A percentile compares a stretch with the other conserved stretches of the same genome.
phyloP scores from a whole-genome alignment of 2,329 filamentous ascomycete species.

The Penicillium sp. region DNA sequence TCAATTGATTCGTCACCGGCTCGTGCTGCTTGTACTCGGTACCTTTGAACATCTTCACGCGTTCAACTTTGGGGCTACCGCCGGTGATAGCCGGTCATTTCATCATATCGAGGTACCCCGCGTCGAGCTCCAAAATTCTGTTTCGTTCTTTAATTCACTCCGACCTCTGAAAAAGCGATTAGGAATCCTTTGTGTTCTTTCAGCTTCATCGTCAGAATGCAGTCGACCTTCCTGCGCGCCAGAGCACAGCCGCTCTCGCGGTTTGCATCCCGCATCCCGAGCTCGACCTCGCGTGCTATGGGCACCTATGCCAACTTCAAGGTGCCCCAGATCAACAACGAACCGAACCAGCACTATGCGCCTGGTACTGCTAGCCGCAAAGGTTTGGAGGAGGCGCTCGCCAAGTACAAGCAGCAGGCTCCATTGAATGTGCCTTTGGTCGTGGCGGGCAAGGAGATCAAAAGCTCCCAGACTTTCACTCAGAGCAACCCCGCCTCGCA shows the following conservation, averaged over 20 bases:
- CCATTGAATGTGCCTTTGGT: constrained; percentile 79
- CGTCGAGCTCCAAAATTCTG: constrained; percentile 10
- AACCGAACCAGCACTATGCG: constrained; percentile 92
- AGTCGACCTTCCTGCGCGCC: constrained; percentile 29
- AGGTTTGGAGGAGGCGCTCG: constrained; percentile 71
- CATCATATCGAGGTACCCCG: constrained; percentile 25
- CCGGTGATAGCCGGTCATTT: constrained; percentile 23
- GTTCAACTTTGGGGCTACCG: constrained; percentile 1
- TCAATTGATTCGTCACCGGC: constrained; percentile 3
- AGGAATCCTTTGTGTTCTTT: not conserved
- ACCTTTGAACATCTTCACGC: not conserved
- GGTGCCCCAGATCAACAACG: constrained; percentile 81
- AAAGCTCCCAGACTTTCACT: constrained; percentile 40
- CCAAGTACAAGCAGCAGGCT: constrained; percentile 64
- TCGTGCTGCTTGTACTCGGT: not conserved
- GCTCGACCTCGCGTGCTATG: constrained; percentile 26
- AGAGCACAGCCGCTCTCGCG: constrained; percentile 25
- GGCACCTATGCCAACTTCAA: constrained; percentile 79
- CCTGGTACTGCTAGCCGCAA: constrained; percentile 79
- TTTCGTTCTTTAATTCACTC: not conserved
- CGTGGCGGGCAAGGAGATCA: constrained; percentile 70
- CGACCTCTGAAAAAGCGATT: not conserved
- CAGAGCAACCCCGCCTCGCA: constrained; percentile 86
- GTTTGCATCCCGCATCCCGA: constrained; percentile 18
- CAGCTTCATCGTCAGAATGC: constrained; percentile 21